Base-by-base conservation (phyloP, 306 rosid species). In the Amphicarpaea edgeworthii region DNA sequence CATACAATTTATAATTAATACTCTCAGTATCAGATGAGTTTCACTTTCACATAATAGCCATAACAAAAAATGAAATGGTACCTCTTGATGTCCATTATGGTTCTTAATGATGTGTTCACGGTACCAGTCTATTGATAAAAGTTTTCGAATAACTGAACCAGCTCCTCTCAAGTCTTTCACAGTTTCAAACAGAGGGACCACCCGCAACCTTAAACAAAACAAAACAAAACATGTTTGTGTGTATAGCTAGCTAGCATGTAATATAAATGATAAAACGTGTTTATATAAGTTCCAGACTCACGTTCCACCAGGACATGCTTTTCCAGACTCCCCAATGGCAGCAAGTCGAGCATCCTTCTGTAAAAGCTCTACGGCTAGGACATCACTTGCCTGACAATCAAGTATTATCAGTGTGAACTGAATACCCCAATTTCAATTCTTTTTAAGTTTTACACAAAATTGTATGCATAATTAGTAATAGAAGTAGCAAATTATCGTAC, bases 151-250 rank as follows among this genome's bases (percentile, higher is more conserved):
- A 73, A 84, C 93, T 7, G 91, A 78, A 57, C 98, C 98, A 69
- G 98, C 98, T 82, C 67, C 94, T 87, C 98, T 84, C 82, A 91
- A 76, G 87, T 93, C 96, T 73, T 90, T 92, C 83, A 90, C 94
- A 49, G 98, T 93, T 87, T 93, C 98, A 83, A 93, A 93, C 75
- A 93, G 86, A 72, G 98, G 98, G 80, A 90, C 97, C 86, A 91
- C 98, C 45, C 94, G 94, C 89, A 93, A 84, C 87, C 98, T 94
- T 40, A 77, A 32, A 28, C 32, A 28, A 28, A 37, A n/a, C n/a
- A 41, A 47, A 68, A 23, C 30, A 6, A 61, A 42, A 20, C 45
- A 70, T 42, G 38, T 58, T 28, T 43, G 23, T 15, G 30, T 26
- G 14, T n/a, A 30, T 30, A 30, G 37, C 37, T 30, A 40, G 57